Evolutionary conservation across 2,329 filamentous ascomycete genomes (phyloP), one percentile per base, ranked within the genome.

Genomic region (Lizonia empirigonia): DNA sequence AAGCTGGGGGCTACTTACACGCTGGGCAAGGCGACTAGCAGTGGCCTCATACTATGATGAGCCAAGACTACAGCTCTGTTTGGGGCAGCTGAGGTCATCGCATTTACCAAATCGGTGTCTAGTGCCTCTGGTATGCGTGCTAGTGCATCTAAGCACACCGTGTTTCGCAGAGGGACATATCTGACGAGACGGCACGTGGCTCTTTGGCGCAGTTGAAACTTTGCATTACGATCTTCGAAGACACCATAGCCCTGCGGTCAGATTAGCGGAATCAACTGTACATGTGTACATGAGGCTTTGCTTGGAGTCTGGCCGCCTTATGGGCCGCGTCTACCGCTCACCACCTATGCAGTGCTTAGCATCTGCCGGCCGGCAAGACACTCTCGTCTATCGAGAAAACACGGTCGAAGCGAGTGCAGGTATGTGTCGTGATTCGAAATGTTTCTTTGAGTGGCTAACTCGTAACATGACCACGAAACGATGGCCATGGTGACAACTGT

Each of bases 41-140:
- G 4, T 16, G 16, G 6, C n/a, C 20, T 26, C 5, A 20, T 8
- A 13, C 13, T 34, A 33, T 27, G 33, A 20, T 24, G 19, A 24
- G 33, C 20, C 37, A 60, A 59, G 41, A 45, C 42, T 36, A 54
- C 33, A 35, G 44, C 30, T 45, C 24, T 24, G 10, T 44, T 18
- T 7, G 41, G 37, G 27, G 27, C 48, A 53, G 49, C 47, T 51
- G 54, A 20, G 22, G 22, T 35, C 22, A 34, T 44, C 46, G 44
- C 60, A 60, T 59, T 58, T 47, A 42, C 60, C 50, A 44, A 13
- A 40, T 61, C 44, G 33, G 49, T 53, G 38, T 20, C 37, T 61
- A 63, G 58, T 44, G 51, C 39, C 38, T 34, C 51, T 40, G 30
- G 33, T 19, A 53, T 32, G 51, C 51, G 34, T 56, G 50, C 39